A percentile compares a stretch with the other conserved stretches of the same genome.
phyloP scores from a whole-genome alignment of 192 early-diverging fungal species.

The Backusella psychrophila region DNA sequence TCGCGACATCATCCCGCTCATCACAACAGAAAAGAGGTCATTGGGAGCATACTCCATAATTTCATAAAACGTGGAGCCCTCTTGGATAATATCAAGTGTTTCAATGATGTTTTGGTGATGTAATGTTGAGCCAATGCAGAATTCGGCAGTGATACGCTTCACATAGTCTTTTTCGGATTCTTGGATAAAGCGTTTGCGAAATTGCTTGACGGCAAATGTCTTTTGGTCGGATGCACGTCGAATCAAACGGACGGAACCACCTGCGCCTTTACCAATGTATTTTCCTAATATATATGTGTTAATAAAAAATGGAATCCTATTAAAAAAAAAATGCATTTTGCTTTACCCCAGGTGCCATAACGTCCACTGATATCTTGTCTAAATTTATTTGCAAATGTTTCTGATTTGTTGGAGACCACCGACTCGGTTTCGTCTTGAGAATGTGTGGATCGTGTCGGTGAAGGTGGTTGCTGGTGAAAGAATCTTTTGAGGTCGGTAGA shows the following conservation, averaged over 20 bases:
- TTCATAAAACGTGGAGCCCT: conserved; percentile 58
- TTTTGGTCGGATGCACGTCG: conserved; percentile 58
- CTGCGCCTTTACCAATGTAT: conserved; percentile 62
- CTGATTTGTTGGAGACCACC: neutral
- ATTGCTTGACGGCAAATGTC: conserved; percentile 77
- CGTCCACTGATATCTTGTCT: conserved; percentile 18
- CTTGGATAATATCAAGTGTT: conserved; percentile 72
- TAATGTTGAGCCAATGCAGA: conserved; percentile 76
- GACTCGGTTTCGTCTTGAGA: conserved; percentile 12
- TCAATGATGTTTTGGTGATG: conserved; percentile 78
- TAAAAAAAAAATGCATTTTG: neutral
- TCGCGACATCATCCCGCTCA: conserved; percentile 65
- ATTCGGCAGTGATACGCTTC: conserved; percentile 81
- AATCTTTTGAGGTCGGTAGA: conserved; percentile 21
- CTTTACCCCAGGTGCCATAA: conserved; percentile 32
- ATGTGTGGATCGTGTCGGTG: conserved; percentile 11
- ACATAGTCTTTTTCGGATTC: conserved; percentile 72
- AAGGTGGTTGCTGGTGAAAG: conserved; percentile 2
- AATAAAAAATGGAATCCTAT: neutral
- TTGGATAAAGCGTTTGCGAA: conserved; percentile 58
- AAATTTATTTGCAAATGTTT: conserved; percentile 28
- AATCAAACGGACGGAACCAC: conserved; percentile 68
- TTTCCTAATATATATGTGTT: conserved; percentile 5
- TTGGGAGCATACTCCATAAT: conserved; percentile 91
- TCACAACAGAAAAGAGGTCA: conserved; percentile 83